These are phyloP conservation scores for Xanthoconium separans DNA, from an alignment of 1,284 basidiomycete species.

Conservation along the genomic window DNA sequence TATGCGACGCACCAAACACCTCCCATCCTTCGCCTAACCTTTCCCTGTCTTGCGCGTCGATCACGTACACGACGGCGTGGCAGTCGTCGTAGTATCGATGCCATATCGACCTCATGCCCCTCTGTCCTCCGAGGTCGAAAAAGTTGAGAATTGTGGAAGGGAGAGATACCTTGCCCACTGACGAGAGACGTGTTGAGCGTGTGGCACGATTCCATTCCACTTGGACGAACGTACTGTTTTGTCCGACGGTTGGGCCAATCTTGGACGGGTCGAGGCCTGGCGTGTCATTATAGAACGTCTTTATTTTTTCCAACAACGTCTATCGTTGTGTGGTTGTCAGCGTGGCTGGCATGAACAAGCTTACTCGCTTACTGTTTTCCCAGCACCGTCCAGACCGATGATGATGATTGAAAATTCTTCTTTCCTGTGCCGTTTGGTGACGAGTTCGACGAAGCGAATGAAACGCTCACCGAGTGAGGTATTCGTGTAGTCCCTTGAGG, in stretches of 20 bases:
- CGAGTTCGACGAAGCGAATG: neutral
- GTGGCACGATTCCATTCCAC: neutral
- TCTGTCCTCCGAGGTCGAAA: slow-evolving; percentile 92
- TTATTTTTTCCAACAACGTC: slow-evolving; percentile 91
- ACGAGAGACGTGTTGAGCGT: neutral
- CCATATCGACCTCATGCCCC: slow-evolving; percentile 91
- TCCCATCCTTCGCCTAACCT: slow-evolving; percentile 90
- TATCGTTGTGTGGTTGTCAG: slow-evolving; percentile 27
- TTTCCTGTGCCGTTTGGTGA: slow-evolving; percentile 51
- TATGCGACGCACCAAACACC: slow-evolving; percentile 74
- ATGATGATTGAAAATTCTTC: slow-evolving; percentile 94
- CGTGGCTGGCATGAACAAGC: neutral
- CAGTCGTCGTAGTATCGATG: slow-evolving; percentile 91
- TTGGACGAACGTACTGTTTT: slow-evolving; percentile 71
- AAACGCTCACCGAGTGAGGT: slow-evolving; percentile 73
- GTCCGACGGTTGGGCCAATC: slow-evolving; percentile 91
- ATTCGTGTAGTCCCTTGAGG: slow-evolving; percentile 84
- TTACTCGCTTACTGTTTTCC: slow-evolving; percentile 73
- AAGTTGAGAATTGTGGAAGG: slow-evolving; percentile 92
- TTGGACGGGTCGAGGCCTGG: slow-evolving; percentile 85
- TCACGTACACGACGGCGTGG: slow-evolving; percentile 89
- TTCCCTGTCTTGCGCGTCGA: slow-evolving; percentile 87
- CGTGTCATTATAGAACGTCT: slow-evolving; percentile 83
- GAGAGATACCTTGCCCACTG: slow-evolving; percentile 88
- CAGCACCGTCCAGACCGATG: slow-evolving; percentile 85